phyloP scores from a whole-genome alignment of 2,329 filamentous ascomycete genomes.

The Cryoendolithus antarcticus region DNA sequence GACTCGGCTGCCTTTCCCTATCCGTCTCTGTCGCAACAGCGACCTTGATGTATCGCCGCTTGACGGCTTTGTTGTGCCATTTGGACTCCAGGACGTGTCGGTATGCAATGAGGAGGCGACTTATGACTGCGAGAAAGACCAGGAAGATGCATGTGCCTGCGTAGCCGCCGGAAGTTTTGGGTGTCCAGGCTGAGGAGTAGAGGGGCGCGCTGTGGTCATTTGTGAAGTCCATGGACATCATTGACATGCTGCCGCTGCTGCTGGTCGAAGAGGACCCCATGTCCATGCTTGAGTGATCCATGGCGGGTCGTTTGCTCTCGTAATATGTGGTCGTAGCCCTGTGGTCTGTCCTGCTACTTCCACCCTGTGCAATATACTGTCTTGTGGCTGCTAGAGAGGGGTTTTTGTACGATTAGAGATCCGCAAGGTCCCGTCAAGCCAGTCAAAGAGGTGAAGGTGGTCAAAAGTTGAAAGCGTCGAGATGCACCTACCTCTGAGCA shows the following conservation, averaged over 20 bases:
- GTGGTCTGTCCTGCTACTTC: no score
- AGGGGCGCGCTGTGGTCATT: constrained; percentile 49
- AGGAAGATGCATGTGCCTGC: constrained; percentile 88
- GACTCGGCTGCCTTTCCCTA: constrained; percentile 20
- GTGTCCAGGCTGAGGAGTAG: constrained; percentile 62
- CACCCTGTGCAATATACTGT: no score
- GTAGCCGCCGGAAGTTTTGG: constrained; percentile 56
- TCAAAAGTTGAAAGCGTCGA: no score
- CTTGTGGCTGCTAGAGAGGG: no score
- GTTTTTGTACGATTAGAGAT: no score
- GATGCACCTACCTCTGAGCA: no score
- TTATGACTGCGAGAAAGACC: constrained; percentile 57
- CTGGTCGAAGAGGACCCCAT: not conserved
- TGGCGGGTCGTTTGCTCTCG: not conserved
- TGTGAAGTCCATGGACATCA: constrained; percentile 48
- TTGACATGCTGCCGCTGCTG: constrained; percentile 6
- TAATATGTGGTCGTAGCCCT: no score
- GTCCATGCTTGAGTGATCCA: constrained; percentile 1
- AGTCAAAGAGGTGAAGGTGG: no score
- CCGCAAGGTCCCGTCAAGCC: no score
- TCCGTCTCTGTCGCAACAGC: constrained; percentile 45
- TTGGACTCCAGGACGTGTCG: constrained; percentile 49
- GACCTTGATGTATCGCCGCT: constrained; percentile 65
- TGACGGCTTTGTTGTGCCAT: constrained; percentile 62
- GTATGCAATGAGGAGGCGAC: constrained; percentile 58